Percentiles rank a stretch among this genome's conserved stretches.
Conservation (phyloP, 345 rosid species). For the Salix arbutifolia region DNA sequence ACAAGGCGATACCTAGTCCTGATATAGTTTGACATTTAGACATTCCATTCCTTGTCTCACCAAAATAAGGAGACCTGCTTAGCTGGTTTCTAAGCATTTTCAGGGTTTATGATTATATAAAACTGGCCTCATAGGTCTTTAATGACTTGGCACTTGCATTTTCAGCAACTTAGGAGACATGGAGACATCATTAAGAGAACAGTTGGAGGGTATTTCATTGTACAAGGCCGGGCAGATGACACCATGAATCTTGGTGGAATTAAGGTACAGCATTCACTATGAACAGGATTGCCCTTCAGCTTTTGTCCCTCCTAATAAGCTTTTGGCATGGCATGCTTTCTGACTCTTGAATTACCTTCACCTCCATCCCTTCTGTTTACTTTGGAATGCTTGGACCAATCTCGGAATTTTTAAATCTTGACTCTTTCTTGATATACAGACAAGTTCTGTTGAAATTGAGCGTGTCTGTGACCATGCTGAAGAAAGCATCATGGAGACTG, state of each 20-base stretch:
- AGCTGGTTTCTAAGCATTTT: background rate
- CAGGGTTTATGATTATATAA: background rate
- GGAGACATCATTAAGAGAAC: slow-evolving; percentile 77
- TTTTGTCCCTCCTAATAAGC: background rate
- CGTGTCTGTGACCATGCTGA: slow-evolving; percentile 69
- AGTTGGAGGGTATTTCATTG: slow-evolving; percentile 59
- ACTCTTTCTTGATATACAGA: slow-evolving; percentile 33
- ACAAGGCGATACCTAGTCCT: background rate
- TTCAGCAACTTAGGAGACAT: slow-evolving; percentile 79
- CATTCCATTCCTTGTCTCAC: background rate
- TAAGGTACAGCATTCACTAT: slow-evolving; percentile 43
- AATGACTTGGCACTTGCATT: slow-evolving; percentile 5
- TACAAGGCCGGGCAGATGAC: slow-evolving; percentile 92
- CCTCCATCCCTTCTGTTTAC: background rate
- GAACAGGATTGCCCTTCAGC: background rate
- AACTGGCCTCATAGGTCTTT: background rate
- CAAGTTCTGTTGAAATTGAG: slow-evolving; percentile 92
- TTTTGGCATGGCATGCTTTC: background rate
- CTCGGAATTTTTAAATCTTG: background rate
- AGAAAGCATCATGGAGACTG: slow-evolving; percentile 68
- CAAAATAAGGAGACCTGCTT: background rate
- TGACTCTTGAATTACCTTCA: background rate
- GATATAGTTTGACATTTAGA: background rate
- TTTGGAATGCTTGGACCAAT: background rate
- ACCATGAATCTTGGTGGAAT: slow-evolving; percentile 99